Base-by-base conservation (phyloP, 495 filamentous ascomycete genomes). In the Aspergillus campestris region DNA sequence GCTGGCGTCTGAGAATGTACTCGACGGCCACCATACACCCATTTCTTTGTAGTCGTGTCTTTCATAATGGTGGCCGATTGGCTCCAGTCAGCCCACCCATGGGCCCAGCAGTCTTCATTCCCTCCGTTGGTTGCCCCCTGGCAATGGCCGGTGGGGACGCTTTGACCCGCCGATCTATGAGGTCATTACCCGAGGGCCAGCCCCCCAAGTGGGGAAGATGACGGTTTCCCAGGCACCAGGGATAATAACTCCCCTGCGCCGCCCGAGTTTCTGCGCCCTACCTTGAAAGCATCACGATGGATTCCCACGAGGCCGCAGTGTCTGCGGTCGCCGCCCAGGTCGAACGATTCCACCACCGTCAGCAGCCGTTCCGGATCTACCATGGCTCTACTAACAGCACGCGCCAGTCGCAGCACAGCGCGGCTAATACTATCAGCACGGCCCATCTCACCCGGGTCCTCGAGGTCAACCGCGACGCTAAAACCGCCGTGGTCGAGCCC, bases 381-480 rank as follows among this genome's bases (percentile, higher is more conserved):
- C 86, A 89, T 70, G 86, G 86, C 47, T 80, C 80, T 0, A 89
- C 85, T 29, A 89, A 89, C 63, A 82, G 72, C 59, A 89, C 84
- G 12, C 80, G 83, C 1, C 63, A 70, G 39, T 69, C 74, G 38
- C 58, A 58, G 15, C 58, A 58, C 39, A 70, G 70, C 7, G 64
- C 84, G 36, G 77, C 87, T 55, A 62, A 54, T 42, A 60, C 57
- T n/a, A 83, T 71, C 35, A 71, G 60, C 57, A 48, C 47, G 29
- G 49, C 51, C n/a, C 45, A 49, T 33, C 70, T 86, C 12, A 66
- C 64, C 40, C 59, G 70, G 50, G 70, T 86, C 14, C 63, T 86
- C 2, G 34, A 61, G 5, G 61, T 85, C 48, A 66, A 85, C 60
- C 47, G 41, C 0, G 34, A 42, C 6, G 29, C 42, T 0, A 54